A percentile compares a stretch with the other conserved stretches of the same genome.
phyloP scores from a whole-genome alignment of 305 asterid species.

The Fraxinus sp. region DNA sequence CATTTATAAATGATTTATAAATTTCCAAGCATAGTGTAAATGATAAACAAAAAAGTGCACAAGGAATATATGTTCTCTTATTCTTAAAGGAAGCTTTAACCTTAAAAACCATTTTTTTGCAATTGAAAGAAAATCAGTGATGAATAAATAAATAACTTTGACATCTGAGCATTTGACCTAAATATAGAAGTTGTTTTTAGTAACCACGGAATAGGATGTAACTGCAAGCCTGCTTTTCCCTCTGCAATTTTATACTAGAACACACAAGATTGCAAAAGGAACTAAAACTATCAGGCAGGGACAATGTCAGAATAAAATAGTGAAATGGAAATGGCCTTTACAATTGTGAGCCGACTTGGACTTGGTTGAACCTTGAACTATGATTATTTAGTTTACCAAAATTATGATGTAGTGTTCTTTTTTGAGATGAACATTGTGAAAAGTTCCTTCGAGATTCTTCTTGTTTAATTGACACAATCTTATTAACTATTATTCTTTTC shows the following conservation, averaged over 20 bases:
- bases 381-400: background rate
- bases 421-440: background rate
- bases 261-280: background rate
- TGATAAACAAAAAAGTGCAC: background rate
- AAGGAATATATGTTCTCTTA: background rate
- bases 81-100: background rate
- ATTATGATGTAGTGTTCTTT: background rate
- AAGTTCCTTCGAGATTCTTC: background rate
- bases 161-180: background rate
- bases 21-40: background rate
- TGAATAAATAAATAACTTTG: background rate
- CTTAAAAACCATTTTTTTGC: background rate
- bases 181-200: background rate
- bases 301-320: background rate
- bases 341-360: background rate
- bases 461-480: constrained; percentile 3
- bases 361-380: background rate
- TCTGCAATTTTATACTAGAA: background rate
- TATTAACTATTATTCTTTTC: constrained; percentile 8
- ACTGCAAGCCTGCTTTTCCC: background rate
- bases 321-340: background rate
- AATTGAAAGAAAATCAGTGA: background rate
- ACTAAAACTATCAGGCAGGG: background rate
- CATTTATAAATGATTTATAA: background rate
- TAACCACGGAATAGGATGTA: background rate